phyloP scores from a whole-genome alignment of 2,329 filamentous ascomycete species.

The Aureobasidium sp. region DNA sequence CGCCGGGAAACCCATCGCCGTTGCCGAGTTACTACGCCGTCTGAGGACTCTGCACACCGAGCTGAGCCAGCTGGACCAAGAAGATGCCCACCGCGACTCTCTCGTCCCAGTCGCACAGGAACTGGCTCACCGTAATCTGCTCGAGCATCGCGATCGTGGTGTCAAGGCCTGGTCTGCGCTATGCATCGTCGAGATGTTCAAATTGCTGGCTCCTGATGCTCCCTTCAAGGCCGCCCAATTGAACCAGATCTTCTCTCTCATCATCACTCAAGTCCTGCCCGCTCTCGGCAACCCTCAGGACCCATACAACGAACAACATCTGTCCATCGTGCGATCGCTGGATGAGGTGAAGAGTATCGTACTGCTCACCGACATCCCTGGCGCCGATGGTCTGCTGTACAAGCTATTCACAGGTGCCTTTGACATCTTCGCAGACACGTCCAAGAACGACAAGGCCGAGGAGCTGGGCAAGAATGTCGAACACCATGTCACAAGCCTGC shows the following conservation, averaged over 20 bases:
- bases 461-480: constrained; percentile 88
- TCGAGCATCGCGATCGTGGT: constrained; percentile 87
- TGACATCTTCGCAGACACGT: constrained; percentile 75
- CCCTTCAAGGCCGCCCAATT: constrained; percentile 85
- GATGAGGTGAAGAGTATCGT: constrained; percentile 92
- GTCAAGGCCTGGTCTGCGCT: constrained; percentile 82
- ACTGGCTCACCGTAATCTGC: constrained; percentile 68
- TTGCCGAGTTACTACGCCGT: constrained; percentile 70
- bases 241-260: constrained; percentile 90
- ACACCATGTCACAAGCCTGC: constrained; percentile 78
- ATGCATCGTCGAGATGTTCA: constrained; percentile 87
- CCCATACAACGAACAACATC: constrained; percentile 86
- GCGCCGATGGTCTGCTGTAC: constrained; percentile 67
- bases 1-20: constrained; percentile 79
- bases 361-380: constrained; percentile 78
- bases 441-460: constrained; percentile 66
- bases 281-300: constrained; percentile 77
- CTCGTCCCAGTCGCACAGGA: constrained; percentile 76
- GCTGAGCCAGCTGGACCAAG: constrained; percentile 77
- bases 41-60: constrained; percentile 75
- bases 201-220: constrained; percentile 87
- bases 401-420: constrained; percentile 83
- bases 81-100: constrained; percentile 74
- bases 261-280: constrained; percentile 74
- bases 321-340: constrained; percentile 81